Evolutionary conservation across 2,329 filamentous ascomycete species (phyloP), one percentile per base, ranked within the genome.

Genomic region (Xylogone sp.): DNA sequence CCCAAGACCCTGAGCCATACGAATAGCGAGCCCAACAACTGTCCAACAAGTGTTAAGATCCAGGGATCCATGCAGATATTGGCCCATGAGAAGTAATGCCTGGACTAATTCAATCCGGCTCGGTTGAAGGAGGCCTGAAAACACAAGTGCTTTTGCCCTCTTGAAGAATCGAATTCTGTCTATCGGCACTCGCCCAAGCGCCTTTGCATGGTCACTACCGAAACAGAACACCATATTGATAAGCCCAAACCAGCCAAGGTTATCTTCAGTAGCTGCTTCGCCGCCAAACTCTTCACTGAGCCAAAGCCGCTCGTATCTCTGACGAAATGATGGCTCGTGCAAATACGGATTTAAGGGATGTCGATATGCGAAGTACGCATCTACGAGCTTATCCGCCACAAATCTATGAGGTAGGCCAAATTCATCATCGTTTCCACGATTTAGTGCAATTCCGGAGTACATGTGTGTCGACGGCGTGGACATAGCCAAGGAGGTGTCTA

Each of bases 101-200:
- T 97, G 94, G 3, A 97, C 93, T 59, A 97, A 96, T 0, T 94
- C 97, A 46, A 97, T 90, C 8, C 93, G 82, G 63, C 97, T 93
- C 62, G 97, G 93, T 69, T 97, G 93, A 65, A 97, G 97, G 63
- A 96, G 97, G 51, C 93, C 93, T 71, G 97, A 93, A 65, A 94
- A 97, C n/a, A 39, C 34, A 2, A 97, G 75, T 0, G 93, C 93
- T 69, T 97, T 97, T 34, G 93, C 93, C 52, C 93, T 82, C 71
- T 97, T 97, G 75, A 97, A 97, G 65, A 97, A 97, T 16, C 34
- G 34, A 0, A 93, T 97, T 96, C 1, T 92, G 97, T 34, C 93
- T 93, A 65, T 90, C 96, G 2, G 91, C 87, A 68, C 34, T 18
- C n/a, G 10, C 34, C 34, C 34, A 16, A 39, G 4, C n/a, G n/a